A percentile compares a stretch with the other conserved stretches of the same genome.
These are phyloP conservation scores for Heritiera fomes DNA, from an alignment of 345 rosid species.

Conservation along the genomic window DNA sequence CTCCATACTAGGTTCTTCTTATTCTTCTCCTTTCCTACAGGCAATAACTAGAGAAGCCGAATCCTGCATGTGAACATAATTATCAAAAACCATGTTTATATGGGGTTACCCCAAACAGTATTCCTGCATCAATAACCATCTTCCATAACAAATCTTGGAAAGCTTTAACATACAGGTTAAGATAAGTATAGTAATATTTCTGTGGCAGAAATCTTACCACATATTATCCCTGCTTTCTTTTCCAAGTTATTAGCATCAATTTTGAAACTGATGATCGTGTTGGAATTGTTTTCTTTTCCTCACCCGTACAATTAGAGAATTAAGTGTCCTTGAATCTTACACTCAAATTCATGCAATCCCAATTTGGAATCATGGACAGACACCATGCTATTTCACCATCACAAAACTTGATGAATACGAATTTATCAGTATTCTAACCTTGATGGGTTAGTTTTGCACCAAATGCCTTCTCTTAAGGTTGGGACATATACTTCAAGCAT, in stretches of 20 bases:
- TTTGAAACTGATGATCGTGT: neutral
- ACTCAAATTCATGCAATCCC: neutral
- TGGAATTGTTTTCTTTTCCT: neutral
- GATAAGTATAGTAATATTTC: neutral
- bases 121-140: too few relatives aligned
- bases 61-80: slow-evolving; percentile 7
- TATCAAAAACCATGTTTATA: neutral
- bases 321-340: neutral
- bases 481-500: slow-evolving; percentile 7
- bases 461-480: neutral
- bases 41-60: neutral
- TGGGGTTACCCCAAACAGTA: neutral
- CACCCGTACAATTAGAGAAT: neutral
- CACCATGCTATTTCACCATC: neutral
- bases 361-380: neutral
- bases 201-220: neutral
- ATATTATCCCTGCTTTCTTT: neutral
- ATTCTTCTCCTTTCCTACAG: neutral
- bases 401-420: neutral
- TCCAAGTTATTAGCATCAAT: neutral
- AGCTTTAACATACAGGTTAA: neutral
- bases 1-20: slow-evolving; percentile 7
- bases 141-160: too few relatives aligned
- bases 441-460: neutral
- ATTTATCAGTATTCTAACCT: slow-evolving; percentile 5